Base-by-base conservation (phyloP, 2,329 filamentous ascomycete species). In the Pseudogymnoascus sp. region DNA sequence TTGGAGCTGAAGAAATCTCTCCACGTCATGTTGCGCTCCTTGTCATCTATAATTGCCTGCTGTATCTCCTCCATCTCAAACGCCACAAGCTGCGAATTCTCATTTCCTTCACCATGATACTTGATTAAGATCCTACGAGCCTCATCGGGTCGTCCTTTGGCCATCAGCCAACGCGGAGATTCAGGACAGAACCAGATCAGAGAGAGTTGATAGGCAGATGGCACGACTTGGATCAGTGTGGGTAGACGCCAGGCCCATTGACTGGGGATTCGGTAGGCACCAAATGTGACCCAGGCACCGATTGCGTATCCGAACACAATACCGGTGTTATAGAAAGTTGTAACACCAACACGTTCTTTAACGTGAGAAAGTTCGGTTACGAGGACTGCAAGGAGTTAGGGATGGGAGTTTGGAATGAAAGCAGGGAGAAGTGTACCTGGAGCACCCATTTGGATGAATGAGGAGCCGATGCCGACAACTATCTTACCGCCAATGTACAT, bases 151-250 rank as follows among this genome's bases (percentile, higher is more conserved):
- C 79, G 78, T 61, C 81, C 78, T 57, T 82, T 76, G 59, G 77
- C 76, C 63, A 80, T 80, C 20, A 82, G 71, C 80, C 80, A 83
- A 43, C 81, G 71, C 4, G 81, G 81, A 28, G 77, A 80, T 65
- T 84, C 81, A 0, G 81, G 81, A 6, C 82, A 71, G 64, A 80
- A 74, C 22, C 75, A 78, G 5, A 75, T 72, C 36, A 76, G 73
- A 50, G 12, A 37, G 41, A 60, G 12, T 30, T 60, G 59, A 30
- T 60, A 67, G 12, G 76, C 62, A 12, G 77, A 77, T 11, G 76
- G 78, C 4, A 78, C 62, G 43, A 77, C 76, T 67, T 85, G 82
- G 1, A 82, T 68, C 3, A 83, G 71, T 1, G 78, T 79, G 0
- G 82, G 82, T 15, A 82, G 73, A 50, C 79, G 73, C 81, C 78